Percentiles rank a stretch among this genome's conserved stretches.
Evolutionary conservation across 2,329 filamentous ascomycete genomes (phyloP).

Genomic region (Calycina herbarum): DNA sequence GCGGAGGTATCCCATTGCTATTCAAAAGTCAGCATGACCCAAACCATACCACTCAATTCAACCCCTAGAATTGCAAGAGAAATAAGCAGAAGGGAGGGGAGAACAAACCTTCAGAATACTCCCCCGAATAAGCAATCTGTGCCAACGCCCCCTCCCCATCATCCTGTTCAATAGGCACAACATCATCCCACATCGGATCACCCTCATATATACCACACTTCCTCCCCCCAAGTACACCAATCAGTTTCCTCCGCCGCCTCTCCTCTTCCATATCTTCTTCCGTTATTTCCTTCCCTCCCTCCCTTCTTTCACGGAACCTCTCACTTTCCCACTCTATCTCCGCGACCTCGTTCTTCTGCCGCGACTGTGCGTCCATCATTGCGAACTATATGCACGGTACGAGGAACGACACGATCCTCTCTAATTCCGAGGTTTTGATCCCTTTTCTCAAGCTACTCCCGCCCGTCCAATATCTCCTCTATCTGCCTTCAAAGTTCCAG

Average conservation of each 20-base stretch:
- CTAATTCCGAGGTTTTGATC: too few species aligned
- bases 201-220: constrained; percentile 36
- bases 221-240: constrained; percentile 30
- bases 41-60: too few species aligned
- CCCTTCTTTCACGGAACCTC: constrained; percentile 22
- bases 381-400: background rate
- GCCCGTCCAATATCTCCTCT: too few species aligned
- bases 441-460: too few species aligned
- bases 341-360: constrained; percentile 23
- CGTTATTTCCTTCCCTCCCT: background rate
- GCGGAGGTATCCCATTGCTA: constrained; percentile 87
- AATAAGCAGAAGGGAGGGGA: background rate
- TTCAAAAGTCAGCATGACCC: too few species aligned
- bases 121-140: constrained; percentile 86
- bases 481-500: background rate
- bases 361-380: background rate
- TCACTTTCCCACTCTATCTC: constrained; percentile 26
- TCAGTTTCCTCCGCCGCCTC: constrained; percentile 31
- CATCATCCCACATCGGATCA: constrained; percentile 80
- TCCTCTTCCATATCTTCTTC: constrained; percentile 32
- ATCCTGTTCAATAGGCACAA: constrained; percentile 78
- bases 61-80: too few species aligned
- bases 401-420: too few species aligned
- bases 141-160: constrained; percentile 84
- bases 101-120: constrained; percentile 74